A percentile compares a stretch with the other conserved stretches of the same genome.
phyloP scores from a whole-genome alignment of 2,329 filamentous ascomycete genomes.

The Ceratocystis alfenasii region DNA sequence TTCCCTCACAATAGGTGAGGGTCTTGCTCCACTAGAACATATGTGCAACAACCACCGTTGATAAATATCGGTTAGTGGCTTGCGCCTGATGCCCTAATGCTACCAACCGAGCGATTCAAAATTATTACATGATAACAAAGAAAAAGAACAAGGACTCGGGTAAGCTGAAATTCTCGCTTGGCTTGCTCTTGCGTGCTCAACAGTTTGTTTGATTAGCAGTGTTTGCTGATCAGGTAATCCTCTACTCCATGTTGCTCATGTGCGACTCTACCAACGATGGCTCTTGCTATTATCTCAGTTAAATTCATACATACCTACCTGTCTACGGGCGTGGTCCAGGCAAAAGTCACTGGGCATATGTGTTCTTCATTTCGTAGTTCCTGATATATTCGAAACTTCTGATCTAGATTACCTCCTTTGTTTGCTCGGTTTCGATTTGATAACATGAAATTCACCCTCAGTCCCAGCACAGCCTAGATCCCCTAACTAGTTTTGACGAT shows the following conservation, averaged over 20 bases:
- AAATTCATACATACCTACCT: too few relatives aligned
- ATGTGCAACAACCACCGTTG: background rate
- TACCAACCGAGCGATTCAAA: background rate
- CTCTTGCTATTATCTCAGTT: too few relatives aligned
- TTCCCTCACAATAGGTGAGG: background rate
- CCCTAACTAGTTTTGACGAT: too few relatives aligned
- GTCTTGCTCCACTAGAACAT: background rate
- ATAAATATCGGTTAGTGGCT: background rate
- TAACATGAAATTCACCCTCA: too few relatives aligned
- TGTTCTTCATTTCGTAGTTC: too few relatives aligned
- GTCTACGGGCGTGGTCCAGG: too few relatives aligned
- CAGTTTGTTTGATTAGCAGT: background rate
- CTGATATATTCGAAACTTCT: too few relatives aligned
- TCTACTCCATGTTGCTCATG: background rate
- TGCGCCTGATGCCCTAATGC: background rate
- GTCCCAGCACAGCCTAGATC: too few relatives aligned
- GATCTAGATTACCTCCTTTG: too few relatives aligned
- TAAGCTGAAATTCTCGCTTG: background rate
- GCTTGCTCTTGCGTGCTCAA: too few relatives aligned
- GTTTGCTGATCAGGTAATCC: background rate
- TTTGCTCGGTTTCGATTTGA: too few relatives aligned
- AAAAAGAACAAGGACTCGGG: background rate
- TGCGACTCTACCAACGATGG: background rate
- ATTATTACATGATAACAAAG: background rate
- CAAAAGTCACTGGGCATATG: too few relatives aligned